These are phyloP conservation scores for Alloascoidea africana DNA, from an alignment of 805 yeast species.

Conservation along the genomic window DNA sequence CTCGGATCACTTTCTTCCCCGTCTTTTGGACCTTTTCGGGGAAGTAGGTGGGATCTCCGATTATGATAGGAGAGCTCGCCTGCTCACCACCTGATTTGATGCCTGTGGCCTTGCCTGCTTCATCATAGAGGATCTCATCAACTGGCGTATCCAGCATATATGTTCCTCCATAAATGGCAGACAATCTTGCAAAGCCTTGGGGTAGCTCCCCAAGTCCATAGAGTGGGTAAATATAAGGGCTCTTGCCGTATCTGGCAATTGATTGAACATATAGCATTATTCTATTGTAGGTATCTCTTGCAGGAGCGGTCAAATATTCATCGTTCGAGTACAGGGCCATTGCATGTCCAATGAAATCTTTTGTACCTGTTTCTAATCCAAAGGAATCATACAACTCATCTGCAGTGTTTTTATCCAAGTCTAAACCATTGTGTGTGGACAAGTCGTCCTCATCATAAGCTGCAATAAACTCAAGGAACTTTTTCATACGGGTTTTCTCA, in stretches of 20 bases:
- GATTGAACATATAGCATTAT: slow-evolving; percentile 75
- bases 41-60: slow-evolving; percentile 97
- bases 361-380: slow-evolving; percentile 85
- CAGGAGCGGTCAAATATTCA: slow-evolving; percentile 75
- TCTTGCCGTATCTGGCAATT: slow-evolving; percentile 88
- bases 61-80: slow-evolving; percentile 84
- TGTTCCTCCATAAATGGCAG: slow-evolving; percentile 97
- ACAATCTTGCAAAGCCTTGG: slow-evolving; percentile 95
- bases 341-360: slow-evolving; percentile 95
- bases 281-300: slow-evolving; percentile 83
- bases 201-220: slow-evolving; percentile 97
- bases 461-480: slow-evolving; percentile 78
- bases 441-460: slow-evolving; percentile 65
- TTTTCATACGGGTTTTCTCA: slow-evolving; percentile 91
- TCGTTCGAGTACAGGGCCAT: slow-evolving; percentile 97
- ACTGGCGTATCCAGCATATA: slow-evolving; percentile 95
- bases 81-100: slow-evolving; percentile 84
- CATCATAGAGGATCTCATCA: slow-evolving; percentile 70
- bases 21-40: slow-evolving; percentile 65
- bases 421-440: slow-evolving; percentile 70
- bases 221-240: slow-evolving; percentile 90
- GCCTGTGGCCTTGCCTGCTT: slow-evolving; percentile 63
- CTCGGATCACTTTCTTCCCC: slow-evolving; percentile 64
- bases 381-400: slow-evolving; percentile 78
- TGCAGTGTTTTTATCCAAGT: slow-evolving; percentile 81